Evolutionary conservation across 768 basidiomycete species (phyloP).

Genomic region (Cantharellus cinnabarinus): DNA sequence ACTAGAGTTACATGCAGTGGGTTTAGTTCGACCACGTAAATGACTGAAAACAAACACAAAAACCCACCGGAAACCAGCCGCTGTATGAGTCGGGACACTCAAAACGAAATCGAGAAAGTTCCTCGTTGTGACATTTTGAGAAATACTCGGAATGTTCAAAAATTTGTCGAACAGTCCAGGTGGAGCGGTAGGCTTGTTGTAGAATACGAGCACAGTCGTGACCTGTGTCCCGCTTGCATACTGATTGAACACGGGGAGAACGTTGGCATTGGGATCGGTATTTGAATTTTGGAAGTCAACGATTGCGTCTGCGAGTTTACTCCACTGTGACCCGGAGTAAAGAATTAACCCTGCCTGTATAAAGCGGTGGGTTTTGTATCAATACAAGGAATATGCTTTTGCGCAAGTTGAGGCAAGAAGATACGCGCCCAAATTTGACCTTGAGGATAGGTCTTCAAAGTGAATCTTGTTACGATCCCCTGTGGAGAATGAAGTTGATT

Average conservation of each 20-base stretch:
- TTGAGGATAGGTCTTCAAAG: slow-evolving; percentile 33
- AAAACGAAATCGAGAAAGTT: slow-evolving; percentile 24
- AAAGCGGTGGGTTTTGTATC: slow-evolving; percentile 16
- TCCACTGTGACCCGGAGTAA: too few species aligned
- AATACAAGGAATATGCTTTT: not conserved
- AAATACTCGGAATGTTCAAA: slow-evolving; percentile 23
- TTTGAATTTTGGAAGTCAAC: slow-evolving; percentile 19
- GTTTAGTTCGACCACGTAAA: not conserved
- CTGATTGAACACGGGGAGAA: slow-evolving; percentile 26
- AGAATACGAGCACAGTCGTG: slow-evolving; percentile 24
- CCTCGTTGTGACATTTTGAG: slow-evolving; percentile 22
- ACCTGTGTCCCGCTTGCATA: slow-evolving; percentile 17
- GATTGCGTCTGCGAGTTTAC: too few species aligned
- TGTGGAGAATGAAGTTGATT: slow-evolving; percentile 7
- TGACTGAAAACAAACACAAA: slow-evolving; percentile 7
- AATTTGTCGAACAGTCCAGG: slow-evolving; percentile 32
- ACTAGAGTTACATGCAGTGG: not conserved
- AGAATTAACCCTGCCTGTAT: too few species aligned
- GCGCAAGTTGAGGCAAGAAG: not conserved
- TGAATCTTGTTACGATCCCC: slow-evolving; percentile 43
- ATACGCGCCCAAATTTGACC: slow-evolving; percentile 34
- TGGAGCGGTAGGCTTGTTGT: slow-evolving; percentile 30
- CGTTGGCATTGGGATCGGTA: slow-evolving; percentile 30
- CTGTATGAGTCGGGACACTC: slow-evolving; percentile 13
- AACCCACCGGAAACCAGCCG: not conserved